These are phyloP conservation scores for Aegilops sharonensis DNA, from an alignment of 176 grass and related monocot genomes.

Conservation along the genomic window DNA sequence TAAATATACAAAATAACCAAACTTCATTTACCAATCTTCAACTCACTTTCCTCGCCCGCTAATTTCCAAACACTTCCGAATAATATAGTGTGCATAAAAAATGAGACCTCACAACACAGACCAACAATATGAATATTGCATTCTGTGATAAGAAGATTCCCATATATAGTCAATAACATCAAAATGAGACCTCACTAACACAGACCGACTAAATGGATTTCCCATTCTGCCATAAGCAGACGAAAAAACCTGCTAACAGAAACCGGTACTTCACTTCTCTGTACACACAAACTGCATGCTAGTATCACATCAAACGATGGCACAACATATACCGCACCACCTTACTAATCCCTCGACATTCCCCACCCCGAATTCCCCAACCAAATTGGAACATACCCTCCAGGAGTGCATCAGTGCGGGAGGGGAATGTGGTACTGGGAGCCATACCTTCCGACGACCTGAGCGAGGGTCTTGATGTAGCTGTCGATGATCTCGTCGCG, in stretches of 20 bases:
- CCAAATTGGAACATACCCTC: not conserved
- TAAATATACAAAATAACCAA: not conserved
- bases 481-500: constrained; percentile 83
- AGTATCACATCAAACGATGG: not conserved
- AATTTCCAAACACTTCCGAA: not conserved
- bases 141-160: not conserved
- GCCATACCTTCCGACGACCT: constrained; percentile 67
- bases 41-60: not conserved
- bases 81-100: not conserved
- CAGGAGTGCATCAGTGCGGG: not conserved
- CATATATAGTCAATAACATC: not conserved
- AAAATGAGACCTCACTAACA: not conserved
- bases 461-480: constrained; percentile 81
- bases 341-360: not conserved
- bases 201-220: not conserved
- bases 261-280: not conserved
- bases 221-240: not conserved
- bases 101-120: not conserved
- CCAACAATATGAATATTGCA: not conserved
- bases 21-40: not conserved
- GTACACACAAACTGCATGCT: not conserved
- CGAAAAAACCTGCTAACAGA: not conserved
- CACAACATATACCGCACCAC: too few relatives aligned
- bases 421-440: not conserved
- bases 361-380: not conserved